Evolutionary conservation across 192 early-diverging fungal genomes (phyloP), one percentile per base, ranked within the genome.

Genomic region (Podila epicladia): DNA sequence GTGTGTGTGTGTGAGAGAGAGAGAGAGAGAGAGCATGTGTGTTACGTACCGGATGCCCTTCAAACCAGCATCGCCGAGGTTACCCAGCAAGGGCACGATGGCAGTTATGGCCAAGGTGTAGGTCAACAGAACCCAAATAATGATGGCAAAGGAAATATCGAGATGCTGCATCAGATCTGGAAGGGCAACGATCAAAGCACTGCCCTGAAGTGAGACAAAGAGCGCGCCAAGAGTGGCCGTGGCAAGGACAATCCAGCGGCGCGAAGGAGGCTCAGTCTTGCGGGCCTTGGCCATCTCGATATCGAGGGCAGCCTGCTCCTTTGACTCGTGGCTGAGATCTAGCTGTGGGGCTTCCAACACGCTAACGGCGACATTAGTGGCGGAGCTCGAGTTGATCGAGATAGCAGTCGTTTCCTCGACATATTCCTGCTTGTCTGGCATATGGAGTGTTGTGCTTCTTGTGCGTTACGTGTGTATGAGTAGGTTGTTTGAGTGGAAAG

Each of bases 1-100:
- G n/a, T n/a, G n/a, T n/a, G n/a, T n/a, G n/a, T n/a, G n/a, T n/a
- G n/a, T n/a, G n/a, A n/a, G n/a, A 2, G 0, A 9, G n/a, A 15
- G n/a, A 26, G 24, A 7, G 33, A 33, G 33, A 7, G 33, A 4
- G 33, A 6, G 33, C 1, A 33, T 33, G 33, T 33, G 33, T 33
- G 37, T 45, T 17, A 72, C 69, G 22, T 72, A 79, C 76, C 76
- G 76, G 65, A 79, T 72, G 22, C 97, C 97, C 67, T 92, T 89
- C 85, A 99, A 89, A 22, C 92, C 90, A n/a, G 74, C 76, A 53
- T 79, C 76, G 22, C 76, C 76, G 59, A 79, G 49, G 38, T 68
- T 72, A 26, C 76, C 76, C 32, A 79, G 45, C 5, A 79, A 37
- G 2, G 76, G 76, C 8, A 72, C 76, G 0, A 65, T 64, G 9